phyloP scores from a whole-genome alignment of 345 rosid species.

The Capsella bursapastoris region DNA sequence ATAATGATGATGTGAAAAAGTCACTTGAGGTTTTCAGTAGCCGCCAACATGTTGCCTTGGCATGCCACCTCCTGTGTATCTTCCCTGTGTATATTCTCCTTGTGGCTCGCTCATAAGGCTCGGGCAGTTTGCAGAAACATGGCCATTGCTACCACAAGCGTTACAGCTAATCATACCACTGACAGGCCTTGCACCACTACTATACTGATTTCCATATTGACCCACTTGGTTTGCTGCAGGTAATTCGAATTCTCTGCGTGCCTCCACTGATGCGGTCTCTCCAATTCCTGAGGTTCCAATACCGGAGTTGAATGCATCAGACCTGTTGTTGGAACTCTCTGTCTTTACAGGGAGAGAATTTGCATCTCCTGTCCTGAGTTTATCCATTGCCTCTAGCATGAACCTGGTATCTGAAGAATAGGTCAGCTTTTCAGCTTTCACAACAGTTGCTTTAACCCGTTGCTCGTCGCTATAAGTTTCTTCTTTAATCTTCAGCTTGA shows the following conservation, averaged over 20 bases:
- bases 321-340: slow-evolving; percentile 43
- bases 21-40: slow-evolving; percentile 36
- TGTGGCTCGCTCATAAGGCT: slow-evolving; percentile 65
- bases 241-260: slow-evolving; percentile 44
- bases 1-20: neutral
- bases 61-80: slow-evolving; percentile 45
- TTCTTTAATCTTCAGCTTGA: slow-evolving; percentile 94
- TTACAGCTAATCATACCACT: slow-evolving; percentile 45
- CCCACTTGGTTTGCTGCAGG: slow-evolving; percentile 50
- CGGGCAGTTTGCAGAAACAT: slow-evolving; percentile 70
- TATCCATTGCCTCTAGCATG: slow-evolving; percentile 65
- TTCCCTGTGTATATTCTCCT: slow-evolving; percentile 48
- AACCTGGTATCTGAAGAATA: slow-evolving; percentile 63
- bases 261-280: slow-evolving; percentile 38
- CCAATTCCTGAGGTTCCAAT: slow-evolving; percentile 47
- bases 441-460: slow-evolving; percentile 82
- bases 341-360: slow-evolving; percentile 38
- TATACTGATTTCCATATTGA: slow-evolving; percentile 57
- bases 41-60: slow-evolving; percentile 60
- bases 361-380: slow-evolving; percentile 52
- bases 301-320: slow-evolving; percentile 34
- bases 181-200: slow-evolving; percentile 1
- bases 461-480: slow-evolving; percentile 86
- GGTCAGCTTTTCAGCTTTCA: slow-evolving; percentile 74
- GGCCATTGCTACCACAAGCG: slow-evolving; percentile 72